These are phyloP conservation scores for Calonectria ilicicola DNA, from an alignment of 2,329 filamentous ascomycete genomes.

Conservation along the genomic window DNA sequence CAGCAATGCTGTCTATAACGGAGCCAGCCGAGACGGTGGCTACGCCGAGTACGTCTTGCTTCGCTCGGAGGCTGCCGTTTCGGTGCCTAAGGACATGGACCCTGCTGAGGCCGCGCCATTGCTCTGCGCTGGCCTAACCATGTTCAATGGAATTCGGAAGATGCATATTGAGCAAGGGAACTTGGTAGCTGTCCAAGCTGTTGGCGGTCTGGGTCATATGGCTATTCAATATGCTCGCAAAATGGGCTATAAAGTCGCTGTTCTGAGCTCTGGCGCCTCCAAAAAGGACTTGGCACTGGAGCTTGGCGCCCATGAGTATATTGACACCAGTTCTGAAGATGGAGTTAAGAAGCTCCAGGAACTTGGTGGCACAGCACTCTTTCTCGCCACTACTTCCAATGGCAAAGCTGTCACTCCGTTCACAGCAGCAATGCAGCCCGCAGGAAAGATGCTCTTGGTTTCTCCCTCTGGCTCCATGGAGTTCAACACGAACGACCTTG, in stretches of 20 bases:
- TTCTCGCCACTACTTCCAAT: not conserved
- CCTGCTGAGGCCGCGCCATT: not conserved
- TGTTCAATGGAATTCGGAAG: not conserved
- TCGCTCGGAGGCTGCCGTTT: not conserved
- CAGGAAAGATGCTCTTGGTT: not conserved
- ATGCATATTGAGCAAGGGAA: not conserved
- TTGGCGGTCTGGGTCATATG: not conserved
- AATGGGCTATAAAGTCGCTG: not conserved
- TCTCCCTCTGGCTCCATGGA: not conserved
- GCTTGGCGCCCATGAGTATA: not conserved
- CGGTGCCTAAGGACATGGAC: not conserved
- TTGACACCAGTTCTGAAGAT: not conserved
- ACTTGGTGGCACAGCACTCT: not conserved
- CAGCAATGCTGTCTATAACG: not conserved
- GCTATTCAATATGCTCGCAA: not conserved
- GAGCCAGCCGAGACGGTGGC: not conserved
- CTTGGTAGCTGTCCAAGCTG: not conserved
- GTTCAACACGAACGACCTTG: not conserved
- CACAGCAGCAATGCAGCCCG: not conserved
- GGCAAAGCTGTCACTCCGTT: not conserved
- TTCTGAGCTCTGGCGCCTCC: not conserved
- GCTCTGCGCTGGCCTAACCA: not conserved
- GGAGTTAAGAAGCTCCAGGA: not conserved
- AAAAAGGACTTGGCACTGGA: not conserved
- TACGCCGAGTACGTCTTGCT: not conserved